Base-by-base conservation (phyloP, 768 basidiomycete genomes). In the Suillus luteus region DNA sequence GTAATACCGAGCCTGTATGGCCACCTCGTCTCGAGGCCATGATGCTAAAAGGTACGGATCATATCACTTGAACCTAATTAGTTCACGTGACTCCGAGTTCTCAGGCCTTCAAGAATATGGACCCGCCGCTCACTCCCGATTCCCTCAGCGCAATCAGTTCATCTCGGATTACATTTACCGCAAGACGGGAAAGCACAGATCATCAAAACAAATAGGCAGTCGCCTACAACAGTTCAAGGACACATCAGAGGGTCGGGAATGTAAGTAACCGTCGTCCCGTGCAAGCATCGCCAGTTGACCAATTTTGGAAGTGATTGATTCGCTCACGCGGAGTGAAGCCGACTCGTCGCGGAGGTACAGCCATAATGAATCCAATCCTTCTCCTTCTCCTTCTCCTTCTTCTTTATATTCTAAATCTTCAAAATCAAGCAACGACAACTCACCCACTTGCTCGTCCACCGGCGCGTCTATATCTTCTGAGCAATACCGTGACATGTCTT, bases 181-280 rank as follows among this genome's bases (percentile, higher is more conserved):
- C 44, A 82, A 82, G 66, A 92, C 91, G 0, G 89, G 90, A 27
- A 86, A 88, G 72, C 79, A 82, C 65, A 82, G 91, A 64, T 87
- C 88, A 10, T 84, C 90, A 37, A 92, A 92, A 73, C 90, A 92
- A 75, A 90, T 92, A 55, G 90, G 91, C 62, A 90, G 88, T 71
- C 88, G 91, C 62, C 79, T 92, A 37, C 91, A 92, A 72, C 90
- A 92, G 70, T 82, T 92, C 55, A 78, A 89, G 68, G 90, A 92
- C 73, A 88, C 89, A 3, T 83, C 85, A 66, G 86, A 88, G 55
- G 90, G 89, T 49, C 88, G 88, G 72, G 79, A 84, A 72, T 78
- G 91, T 92, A 72, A 75, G 89, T 83, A 35, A 10, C 60, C 64
- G 35, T 57, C 51, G 27, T 59, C 60, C 52, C 0, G 19, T 57